Evolutionary conservation across 2,329 filamentous ascomycete species (phyloP).

Genomic region (Amylocarpus encephaloides): DNA sequence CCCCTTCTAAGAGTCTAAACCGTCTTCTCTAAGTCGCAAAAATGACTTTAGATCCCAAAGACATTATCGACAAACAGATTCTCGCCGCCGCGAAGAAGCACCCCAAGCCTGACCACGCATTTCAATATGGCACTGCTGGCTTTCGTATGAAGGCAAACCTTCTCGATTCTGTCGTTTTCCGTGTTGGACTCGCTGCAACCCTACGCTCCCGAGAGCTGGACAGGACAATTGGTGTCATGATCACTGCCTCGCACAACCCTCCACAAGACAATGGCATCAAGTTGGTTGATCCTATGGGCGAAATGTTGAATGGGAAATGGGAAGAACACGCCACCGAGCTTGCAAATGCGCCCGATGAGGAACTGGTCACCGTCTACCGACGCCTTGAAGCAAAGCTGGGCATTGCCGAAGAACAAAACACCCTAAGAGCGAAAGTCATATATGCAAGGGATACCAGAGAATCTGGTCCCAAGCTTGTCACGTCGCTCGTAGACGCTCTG

Average conservation of each 20-base stretch:
- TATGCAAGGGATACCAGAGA: slow-evolving; percentile 90
- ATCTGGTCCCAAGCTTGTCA: slow-evolving; percentile 77
- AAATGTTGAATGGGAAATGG: slow-evolving; percentile 97
- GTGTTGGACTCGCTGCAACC: slow-evolving; percentile 82
- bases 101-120: slow-evolving; percentile 48
- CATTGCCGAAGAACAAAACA: slow-evolving; percentile 56
- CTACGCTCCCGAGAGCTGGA: slow-evolving; percentile 85
- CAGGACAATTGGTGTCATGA: slow-evolving; percentile 93
- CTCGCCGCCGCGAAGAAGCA: slow-evolving; percentile 57
- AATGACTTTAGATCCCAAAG: slow-evolving; percentile 7
- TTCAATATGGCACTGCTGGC: slow-evolving; percentile 61
- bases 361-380: slow-evolving; percentile 70
- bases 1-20: background rate
- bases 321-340: slow-evolving; percentile 82
- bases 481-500: slow-evolving; percentile 72
- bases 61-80: slow-evolving; percentile 44
- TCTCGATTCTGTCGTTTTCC: slow-evolving; percentile 86
- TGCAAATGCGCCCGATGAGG: slow-evolving; percentile 76
- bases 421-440: slow-evolving; percentile 65
- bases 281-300: slow-evolving; percentile 93
- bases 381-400: slow-evolving; percentile 68
- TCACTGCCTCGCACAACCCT: slow-evolving; percentile 90
- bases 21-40: background rate
- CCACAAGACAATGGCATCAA: slow-evolving; percentile 89
- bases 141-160: slow-evolving; percentile 69